Base-by-base conservation (phyloP, 1,284 basidiomycete genomes). In the Rhodotorula sp. region DNA sequence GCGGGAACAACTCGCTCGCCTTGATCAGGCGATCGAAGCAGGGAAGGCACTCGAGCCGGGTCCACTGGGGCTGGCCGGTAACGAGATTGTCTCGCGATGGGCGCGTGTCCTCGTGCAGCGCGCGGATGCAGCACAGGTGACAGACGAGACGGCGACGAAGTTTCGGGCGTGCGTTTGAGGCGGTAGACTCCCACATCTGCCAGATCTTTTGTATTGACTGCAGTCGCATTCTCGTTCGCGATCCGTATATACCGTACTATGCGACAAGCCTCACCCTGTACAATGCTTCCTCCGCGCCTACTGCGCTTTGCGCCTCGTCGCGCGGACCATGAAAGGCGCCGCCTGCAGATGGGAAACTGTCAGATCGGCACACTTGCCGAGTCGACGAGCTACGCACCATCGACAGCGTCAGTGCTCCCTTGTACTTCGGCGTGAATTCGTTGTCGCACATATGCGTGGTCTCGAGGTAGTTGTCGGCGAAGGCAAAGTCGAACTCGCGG, bases 381-480 rank as follows among this genome's bases (percentile, higher is more conserved):
- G 34, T 34, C 34, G 34, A 34, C 34, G 44, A 25, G n/a, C 19
- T 25, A n/a, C 61, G 42, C 42, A 50, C 57, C 69, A 71, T 71
- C 12, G 66, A 54, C 7, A 67, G 56, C 13, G 70, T 71, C 17
- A 71, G 49, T 5, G 66, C 59, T 3, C 60, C 60, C 10, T 45
- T 34, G 45, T 73, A 70, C 14, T n/a, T 27, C 19, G 74, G 74
- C 16, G 68, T 64, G 10, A 42, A 16, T 34, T 75, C 71, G 7
- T 19, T 52, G 1, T 70, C 64, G 59, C 49, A 23, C 75, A 74
- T 76, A 14, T 23, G 4, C 2, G 54, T 55, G 4, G 14, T 68
- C 7, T 73, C 74, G 65, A 71, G 67, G 45, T 70, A 78, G 9
- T 57, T 66, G 0, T 66, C 65, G 2, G 58, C 69, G 56, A 78